Base-by-base conservation (phyloP, 2,329 filamentous ascomycete species). In the Calonectria crousiana region DNA sequence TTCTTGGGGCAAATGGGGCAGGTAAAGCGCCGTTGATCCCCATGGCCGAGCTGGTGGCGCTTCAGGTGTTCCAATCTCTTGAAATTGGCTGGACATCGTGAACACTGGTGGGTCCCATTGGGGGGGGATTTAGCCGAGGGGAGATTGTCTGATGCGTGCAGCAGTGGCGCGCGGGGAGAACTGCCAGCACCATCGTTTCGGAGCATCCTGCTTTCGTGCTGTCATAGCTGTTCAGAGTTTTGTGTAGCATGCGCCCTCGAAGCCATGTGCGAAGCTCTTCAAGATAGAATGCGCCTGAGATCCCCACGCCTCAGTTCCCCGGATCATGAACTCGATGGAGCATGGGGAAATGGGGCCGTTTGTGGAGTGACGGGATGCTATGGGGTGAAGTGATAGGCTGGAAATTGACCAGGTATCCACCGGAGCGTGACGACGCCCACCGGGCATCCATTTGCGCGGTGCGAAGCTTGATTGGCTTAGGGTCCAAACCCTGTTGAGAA, bases 11-110 rank as follows among this genome's bases (percentile, higher is more conserved):
- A 80, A 0, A 71, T 65, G 9, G 69, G 47, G 11, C 78, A 80
- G 8, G 66, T 30, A 6, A 79, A 80, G 2, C 69, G 62, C 30
- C 68, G 60, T 6, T 58, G 28, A 5, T 49, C 72, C 2, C 75
- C 72, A 34, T 80, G 78, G 0, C 72, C 58, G n/a, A 67, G 71
- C 13, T 80, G 64, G 28, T 80, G 78, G 9, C 78, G 65, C 10
- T 71, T 78, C 0, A 80, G 70, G 28, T 80, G 78, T 62, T 80
- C 78, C 0, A 68, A 32, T 23, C 78, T 64, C 69, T 76, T 79
- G 51, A 80, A 80, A 36, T 58, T 78, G 28, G 73, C 49, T 0
- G 69, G 9, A 20, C 77, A 78, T 16, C 69, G 75, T 14, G 58
- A 56, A 1, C 77, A 78, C 49, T 14, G 66, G 28, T 53, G 65